Conservation (phyloP, 805 yeast genomes). For the Nakazawaea peltata region DNA sequence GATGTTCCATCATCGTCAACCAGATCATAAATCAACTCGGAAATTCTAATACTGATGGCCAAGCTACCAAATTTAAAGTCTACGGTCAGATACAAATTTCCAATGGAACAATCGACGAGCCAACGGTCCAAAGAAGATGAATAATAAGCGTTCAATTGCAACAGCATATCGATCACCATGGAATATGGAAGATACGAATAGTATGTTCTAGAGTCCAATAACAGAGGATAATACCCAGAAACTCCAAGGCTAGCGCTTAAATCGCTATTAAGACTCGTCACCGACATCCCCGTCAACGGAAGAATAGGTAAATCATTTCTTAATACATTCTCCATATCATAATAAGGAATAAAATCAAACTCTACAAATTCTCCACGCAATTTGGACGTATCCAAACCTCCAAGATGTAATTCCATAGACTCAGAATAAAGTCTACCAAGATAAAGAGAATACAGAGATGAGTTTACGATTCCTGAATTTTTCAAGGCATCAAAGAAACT, state of each 20-base stretch:
- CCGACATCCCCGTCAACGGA: slow-evolving; percentile 36
- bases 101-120: slow-evolving; percentile 56
- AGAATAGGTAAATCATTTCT: slow-evolving; percentile 30
- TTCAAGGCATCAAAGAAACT: slow-evolving; percentile 26
- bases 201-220: slow-evolving; percentile 48
- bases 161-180: slow-evolving; percentile 50
- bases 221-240: slow-evolving; percentile 37
- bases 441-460: slow-evolving; percentile 38
- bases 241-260: slow-evolving; percentile 21
- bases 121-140: slow-evolving; percentile 38
- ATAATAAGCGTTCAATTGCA: slow-evolving; percentile 63
- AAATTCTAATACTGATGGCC: slow-evolving; percentile 40
- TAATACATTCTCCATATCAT: slow-evolving; percentile 12
- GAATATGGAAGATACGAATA: slow-evolving; percentile 47
- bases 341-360: slow-evolving; percentile 41
- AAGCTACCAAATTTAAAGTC: slow-evolving; percentile 47
- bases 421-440: slow-evolving; percentile 20
- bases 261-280: slow-evolving; percentile 24
- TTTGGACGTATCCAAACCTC: slow-evolving; percentile 45
- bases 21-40: slow-evolving; percentile 35
- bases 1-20: slow-evolving; percentile 22
- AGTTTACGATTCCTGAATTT: slow-evolving; percentile 20
- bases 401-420: slow-evolving; percentile 38
- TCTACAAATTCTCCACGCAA: slow-evolving; percentile 38
- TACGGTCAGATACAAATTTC: slow-evolving; percentile 38